A percentile compares a stretch with the other conserved stretches of the same genome.
phyloP scores from a whole-genome alignment of 208 protist species.

The Tritrichomonas musculus region DNA sequence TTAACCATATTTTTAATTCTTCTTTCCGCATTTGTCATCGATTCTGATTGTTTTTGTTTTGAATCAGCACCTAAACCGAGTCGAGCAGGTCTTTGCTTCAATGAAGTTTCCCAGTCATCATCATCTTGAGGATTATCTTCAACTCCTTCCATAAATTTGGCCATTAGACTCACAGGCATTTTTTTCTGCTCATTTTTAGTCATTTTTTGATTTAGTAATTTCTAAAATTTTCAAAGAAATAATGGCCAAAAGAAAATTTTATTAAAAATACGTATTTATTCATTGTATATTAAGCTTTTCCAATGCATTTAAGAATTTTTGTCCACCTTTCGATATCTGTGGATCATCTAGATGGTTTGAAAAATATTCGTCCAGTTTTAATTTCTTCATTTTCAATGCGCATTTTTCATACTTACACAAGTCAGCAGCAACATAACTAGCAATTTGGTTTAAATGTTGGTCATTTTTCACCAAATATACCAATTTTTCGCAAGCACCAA shows the following conservation, averaged over 20 bases:
- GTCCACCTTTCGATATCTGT: background rate
- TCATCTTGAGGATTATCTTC: background rate
- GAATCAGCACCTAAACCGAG: background rate
- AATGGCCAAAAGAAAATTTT: too few species aligned
- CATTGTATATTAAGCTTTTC: too few species aligned
- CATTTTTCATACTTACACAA: background rate
- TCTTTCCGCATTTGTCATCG: background rate
- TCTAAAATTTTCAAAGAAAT: too few species aligned
- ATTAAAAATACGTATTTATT: too few species aligned
- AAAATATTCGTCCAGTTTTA: background rate
- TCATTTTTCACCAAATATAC: background rate
- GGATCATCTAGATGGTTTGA: background rate
- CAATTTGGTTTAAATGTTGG: background rate
- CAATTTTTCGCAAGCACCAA: background rate
- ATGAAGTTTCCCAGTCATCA: background rate
- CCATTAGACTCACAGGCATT: background rate
- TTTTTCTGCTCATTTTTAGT: too few species aligned
- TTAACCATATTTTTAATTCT: background rate
- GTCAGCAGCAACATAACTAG: slow-evolving; percentile 3
- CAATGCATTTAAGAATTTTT: background rate
- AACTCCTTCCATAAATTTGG: background rate
- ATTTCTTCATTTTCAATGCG: background rate
- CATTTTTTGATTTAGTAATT: too few species aligned
- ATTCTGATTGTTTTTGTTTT: background rate
- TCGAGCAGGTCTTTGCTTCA: background rate